A percentile compares a stretch with the other conserved stretches of the same genome.
Evolutionary conservation across 2,329 filamentous ascomycete species (phyloP).

Genomic region (Acrodontium crateriforme): DNA sequence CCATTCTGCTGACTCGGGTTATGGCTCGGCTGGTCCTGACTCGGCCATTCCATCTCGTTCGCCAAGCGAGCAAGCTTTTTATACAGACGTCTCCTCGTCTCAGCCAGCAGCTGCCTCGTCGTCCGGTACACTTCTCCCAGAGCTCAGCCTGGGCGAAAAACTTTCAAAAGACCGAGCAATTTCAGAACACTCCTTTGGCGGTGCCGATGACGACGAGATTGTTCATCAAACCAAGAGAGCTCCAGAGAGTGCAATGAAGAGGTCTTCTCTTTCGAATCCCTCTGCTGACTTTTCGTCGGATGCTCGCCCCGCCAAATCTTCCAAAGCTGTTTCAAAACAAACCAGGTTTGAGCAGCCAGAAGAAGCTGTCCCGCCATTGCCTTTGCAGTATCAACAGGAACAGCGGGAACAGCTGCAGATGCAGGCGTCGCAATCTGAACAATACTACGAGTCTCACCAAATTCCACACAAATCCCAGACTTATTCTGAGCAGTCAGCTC

Average conservation of each 20-base stretch:
- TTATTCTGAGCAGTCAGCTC: conserved; percentile 2
- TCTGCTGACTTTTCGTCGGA: conserved; percentile 4
- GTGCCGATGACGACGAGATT: background rate
- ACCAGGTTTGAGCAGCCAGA: conserved; percentile 1
- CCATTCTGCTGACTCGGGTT: conserved; percentile 17
- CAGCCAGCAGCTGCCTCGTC: conserved; percentile 5
- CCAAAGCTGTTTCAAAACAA: conserved; percentile 1
- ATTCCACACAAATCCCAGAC: background rate
- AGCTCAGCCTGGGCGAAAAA: conserved; percentile 11
- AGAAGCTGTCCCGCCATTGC: too few relatives aligned
- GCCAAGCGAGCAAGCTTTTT: conserved; percentile 10
- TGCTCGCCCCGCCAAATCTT: conserved; percentile 1
- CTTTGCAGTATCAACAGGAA: too few relatives aligned
- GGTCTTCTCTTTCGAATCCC: background rate
- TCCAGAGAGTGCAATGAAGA: conserved; percentile 6
- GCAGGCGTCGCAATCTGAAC: background rate
- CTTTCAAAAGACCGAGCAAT: conserved; percentile 5
- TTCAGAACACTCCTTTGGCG: conserved; percentile 3
- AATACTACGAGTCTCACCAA: background rate
- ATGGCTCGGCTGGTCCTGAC: conserved; percentile 13
- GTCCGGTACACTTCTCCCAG: too few relatives aligned
- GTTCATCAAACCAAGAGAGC: conserved; percentile 3
- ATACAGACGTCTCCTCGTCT: conserved; percentile 3
- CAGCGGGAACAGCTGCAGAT: background rate
- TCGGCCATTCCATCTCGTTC: too few relatives aligned